Percentiles rank a stretch among this genome's conserved stretches.
Evolutionary conservation across 2,329 filamentous ascomycete genomes (phyloP).

Genomic region (Acephala macrosclerotiorum): DNA sequence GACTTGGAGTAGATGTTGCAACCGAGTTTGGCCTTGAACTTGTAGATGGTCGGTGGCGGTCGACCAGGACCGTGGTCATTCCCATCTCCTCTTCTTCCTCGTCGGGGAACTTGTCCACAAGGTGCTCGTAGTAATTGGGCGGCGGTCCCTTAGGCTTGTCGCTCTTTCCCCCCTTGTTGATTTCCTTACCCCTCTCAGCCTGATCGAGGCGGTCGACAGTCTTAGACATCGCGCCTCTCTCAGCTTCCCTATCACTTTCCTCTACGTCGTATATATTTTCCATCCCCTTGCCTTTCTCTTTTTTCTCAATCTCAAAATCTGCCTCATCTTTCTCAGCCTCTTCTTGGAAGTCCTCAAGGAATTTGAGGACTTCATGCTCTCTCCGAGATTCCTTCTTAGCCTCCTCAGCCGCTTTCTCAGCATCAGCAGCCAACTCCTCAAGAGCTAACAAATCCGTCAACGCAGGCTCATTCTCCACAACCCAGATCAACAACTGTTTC

Average conservation of each 20-base stretch:
- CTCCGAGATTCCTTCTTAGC: background rate
- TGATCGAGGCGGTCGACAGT: background rate
- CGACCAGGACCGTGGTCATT: constrained; percentile 1
- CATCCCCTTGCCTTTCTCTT: background rate
- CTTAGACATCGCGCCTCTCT: too few relatives aligned
- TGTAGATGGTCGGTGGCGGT: background rate
- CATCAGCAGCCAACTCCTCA: background rate
- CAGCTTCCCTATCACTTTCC: too few relatives aligned
- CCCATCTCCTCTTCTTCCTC: background rate
- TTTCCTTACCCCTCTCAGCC: background rate
- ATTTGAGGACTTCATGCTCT: background rate
- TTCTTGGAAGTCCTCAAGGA: background rate
- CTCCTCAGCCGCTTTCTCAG: background rate
- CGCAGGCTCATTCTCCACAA: constrained; percentile 15
- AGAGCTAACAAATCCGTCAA: constrained; percentile 6
- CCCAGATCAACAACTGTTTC: constrained; percentile 17
- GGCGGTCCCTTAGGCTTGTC: background rate
- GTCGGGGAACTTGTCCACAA: background rate
- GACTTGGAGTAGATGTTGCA: constrained; percentile 6
- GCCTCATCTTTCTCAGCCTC: background rate
- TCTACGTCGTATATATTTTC: background rate
- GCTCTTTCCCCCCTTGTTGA: background rate
- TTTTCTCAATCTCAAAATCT: background rate
- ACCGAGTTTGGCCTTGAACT: background rate
- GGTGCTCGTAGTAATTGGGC: background rate